phyloP scores from a whole-genome alignment of 768 basidiomycete species.

The Agaricus bisporus region DNA sequence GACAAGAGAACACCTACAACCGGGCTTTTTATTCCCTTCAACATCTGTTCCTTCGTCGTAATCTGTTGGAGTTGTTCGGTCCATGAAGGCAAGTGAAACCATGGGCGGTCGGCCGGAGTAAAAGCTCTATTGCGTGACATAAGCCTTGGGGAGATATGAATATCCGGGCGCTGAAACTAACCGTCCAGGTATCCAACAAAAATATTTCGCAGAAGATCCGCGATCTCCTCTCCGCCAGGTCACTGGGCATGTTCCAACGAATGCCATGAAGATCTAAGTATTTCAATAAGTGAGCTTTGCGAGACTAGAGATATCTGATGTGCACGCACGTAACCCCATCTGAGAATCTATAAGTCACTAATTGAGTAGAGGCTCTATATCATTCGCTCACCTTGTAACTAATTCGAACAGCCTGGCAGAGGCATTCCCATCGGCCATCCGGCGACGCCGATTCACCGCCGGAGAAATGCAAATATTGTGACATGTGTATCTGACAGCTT shows the following conservation, averaged over 20 bases:
- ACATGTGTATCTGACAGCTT: slow-evolving; percentile 28
- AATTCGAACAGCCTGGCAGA: slow-evolving; percentile 55
- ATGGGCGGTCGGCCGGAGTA: slow-evolving; percentile 54
- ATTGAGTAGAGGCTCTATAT: not conserved
- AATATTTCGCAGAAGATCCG: slow-evolving; percentile 70
- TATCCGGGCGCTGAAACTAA: slow-evolving; percentile 20
- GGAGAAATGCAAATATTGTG: slow-evolving; percentile 50
- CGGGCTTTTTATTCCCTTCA: slow-evolving; percentile 29
- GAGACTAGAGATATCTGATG: not conserved
- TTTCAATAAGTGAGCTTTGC: not conserved
- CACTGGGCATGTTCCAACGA: slow-evolving; percentile 51
- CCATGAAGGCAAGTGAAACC: slow-evolving; percentile 46
- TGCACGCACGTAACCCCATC: slow-evolving; percentile 47
- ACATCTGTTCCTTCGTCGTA: slow-evolving; percentile 25
- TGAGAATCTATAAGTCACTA: slow-evolving; percentile 12
- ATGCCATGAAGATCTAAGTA: slow-evolving; percentile 49
- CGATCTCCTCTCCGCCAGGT: slow-evolving; percentile 39
- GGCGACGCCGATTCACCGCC: slow-evolving; percentile 42
- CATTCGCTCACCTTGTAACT: slow-evolving; percentile 47
- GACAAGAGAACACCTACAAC: slow-evolving; percentile 29
- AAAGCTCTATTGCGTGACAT: slow-evolving; percentile 40
- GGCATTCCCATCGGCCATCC: slow-evolving; percentile 46
- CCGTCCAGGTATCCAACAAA: slow-evolving; percentile 53
- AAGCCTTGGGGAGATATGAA: not conserved
- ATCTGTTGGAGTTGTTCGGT: slow-evolving; percentile 49